Evolutionary conservation across 1,139 yeast genomes (phyloP), one percentile per base, ranked within the genome.

Genomic region (Suhomyces guaymorum): DNA sequence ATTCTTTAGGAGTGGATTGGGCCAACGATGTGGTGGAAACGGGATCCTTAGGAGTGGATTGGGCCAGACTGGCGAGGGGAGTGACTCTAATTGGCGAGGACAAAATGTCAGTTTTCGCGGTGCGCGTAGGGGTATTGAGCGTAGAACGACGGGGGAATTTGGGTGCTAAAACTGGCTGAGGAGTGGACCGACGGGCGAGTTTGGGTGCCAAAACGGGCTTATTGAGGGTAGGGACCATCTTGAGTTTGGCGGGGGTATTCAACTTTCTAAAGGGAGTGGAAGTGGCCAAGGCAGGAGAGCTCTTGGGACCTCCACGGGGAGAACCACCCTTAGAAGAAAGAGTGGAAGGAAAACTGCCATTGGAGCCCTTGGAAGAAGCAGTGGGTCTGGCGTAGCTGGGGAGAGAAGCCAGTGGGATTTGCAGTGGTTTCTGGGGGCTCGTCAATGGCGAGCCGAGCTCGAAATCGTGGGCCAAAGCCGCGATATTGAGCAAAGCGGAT

Each of bases 321-420:
- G n/a, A n/a, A n/a, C n/a, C n/a, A n/a, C n/a, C n/a, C n/a, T n/a
- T n/a, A n/a, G n/a, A n/a, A 3, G 41, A 15, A 19, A 35, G 38
- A 20, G 36, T 28, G 7, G 39, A 32, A 7, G 39, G 25, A 2
- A 14, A 12, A 21, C 37, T 39, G 19, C n/a, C n/a, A n/a, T 29
- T 31, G 4, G 61, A 57, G 24, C 52, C 47, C 15, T 41, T 28
- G 3, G 60, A 57, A 7, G 63, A 41, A 5, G 49, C 38, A 0
- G 70, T 63, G 10, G 70, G 68, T 32, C 52, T 52, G 3, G 70
- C 63, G 33, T 65, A 61, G 43, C 54, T 50, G 8, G 66, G 66
- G 18, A 52, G 31, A n/a, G n/a, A n/a, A n/a, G 7, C 19, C 8
- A 6, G 19, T 4, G 31, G 15, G 15, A 24, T 11, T 23, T 7